Evolutionary conservation across 192 early-diverging fungal genomes (phyloP).

Genomic region (Backusella parvicylindrica): DNA sequence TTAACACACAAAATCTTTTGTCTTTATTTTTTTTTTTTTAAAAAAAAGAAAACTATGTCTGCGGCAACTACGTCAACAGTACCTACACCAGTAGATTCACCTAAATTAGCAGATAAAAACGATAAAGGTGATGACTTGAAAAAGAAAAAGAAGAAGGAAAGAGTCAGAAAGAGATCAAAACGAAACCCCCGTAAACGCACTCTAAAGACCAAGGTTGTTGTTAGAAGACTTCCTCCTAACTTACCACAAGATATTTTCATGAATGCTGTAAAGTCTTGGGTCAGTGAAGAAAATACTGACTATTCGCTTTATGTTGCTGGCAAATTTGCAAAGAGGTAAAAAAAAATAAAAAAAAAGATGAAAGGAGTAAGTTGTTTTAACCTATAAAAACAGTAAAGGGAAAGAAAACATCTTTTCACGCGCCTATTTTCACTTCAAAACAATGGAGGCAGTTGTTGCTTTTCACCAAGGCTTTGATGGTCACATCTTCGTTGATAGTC

Average conservation of each 20-base stretch:
- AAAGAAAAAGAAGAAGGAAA: constrained; percentile 18
- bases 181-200: constrained; percentile 23
- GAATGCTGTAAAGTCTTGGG: constrained; percentile 56
- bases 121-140: background rate
- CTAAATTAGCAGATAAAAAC: background rate
- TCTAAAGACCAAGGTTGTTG: constrained; percentile 65
- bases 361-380: background rate
- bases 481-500: constrained; percentile 68
- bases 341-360: background rate
- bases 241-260: constrained; percentile 70
- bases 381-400: constrained; percentile 50
- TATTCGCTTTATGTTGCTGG: constrained; percentile 59
- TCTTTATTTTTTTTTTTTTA: background rate
- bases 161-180: constrained; percentile 24
- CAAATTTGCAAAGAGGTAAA: constrained; percentile 73
- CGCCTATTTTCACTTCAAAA: constrained; percentile 74
- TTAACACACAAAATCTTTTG: background rate
- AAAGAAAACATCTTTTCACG: constrained; percentile 70
- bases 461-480: constrained; percentile 78
- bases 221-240: constrained; percentile 73
- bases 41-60: background rate
- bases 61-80: background rate
- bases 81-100: background rate
- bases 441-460: constrained; percentile 59
- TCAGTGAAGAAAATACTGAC: constrained; percentile 42